Evolutionary conservation across 106 monocot species (phyloP).

Genomic region (Cymbidium sinense): DNA sequence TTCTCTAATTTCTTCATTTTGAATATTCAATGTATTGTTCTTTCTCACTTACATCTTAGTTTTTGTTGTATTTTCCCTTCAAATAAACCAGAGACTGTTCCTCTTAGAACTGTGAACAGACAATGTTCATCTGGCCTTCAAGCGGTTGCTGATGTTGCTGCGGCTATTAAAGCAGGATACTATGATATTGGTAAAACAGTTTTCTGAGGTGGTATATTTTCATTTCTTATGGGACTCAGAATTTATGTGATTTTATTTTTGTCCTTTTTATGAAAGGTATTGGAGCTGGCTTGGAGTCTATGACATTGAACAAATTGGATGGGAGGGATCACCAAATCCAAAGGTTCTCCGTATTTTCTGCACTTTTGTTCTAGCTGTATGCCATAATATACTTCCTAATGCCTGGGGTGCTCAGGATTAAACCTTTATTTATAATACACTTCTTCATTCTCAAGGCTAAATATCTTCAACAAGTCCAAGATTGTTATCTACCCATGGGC

Average conservation of each 20-base stretch:
- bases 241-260: not conserved
- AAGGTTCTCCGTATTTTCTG: conserved; percentile 26
- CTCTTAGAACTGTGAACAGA: conserved; percentile 66
- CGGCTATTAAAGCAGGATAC: conserved; percentile 59
- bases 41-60: not conserved
- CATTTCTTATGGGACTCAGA: not conserved
- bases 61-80: not conserved
- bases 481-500: conserved; percentile 86
- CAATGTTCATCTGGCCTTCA: conserved; percentile 88
- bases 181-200: conserved; percentile 50
- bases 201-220: not conserved
- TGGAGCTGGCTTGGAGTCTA: conserved; percentile 72
- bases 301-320: conserved; percentile 35
- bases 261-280: conserved; percentile 28
- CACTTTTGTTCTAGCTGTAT: not conserved
- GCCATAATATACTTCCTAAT: not conserved
- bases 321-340: conserved; percentile 37
- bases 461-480: conserved; percentile 54
- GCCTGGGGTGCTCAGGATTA: not conserved
- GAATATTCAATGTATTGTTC: not conserved
- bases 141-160: conserved; percentile 77
- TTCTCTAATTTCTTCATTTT: not conserved
- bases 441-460: conserved; percentile 25
- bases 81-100: conserved; percentile 52
- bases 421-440: not conserved